phyloP scores from a whole-genome alignment of 2,329 filamentous ascomycete genomes.

The Neophaeococcomyces aloes region DNA sequence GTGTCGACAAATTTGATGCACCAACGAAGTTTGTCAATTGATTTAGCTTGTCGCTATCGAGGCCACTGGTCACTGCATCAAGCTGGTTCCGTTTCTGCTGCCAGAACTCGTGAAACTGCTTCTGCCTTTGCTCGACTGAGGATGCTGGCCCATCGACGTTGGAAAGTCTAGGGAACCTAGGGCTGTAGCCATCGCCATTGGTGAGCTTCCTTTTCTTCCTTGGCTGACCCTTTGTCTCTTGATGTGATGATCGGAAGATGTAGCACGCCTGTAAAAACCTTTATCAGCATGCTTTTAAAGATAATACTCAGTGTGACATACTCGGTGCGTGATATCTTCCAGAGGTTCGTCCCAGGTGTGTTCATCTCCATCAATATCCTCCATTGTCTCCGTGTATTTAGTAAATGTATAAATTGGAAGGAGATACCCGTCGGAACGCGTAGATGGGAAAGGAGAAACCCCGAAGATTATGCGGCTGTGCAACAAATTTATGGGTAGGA shows the following conservation, averaged over 20 bases:
- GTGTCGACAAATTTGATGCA: not conserved
- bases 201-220: constrained; percentile 49
- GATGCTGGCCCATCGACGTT: constrained; percentile 28
- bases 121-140: constrained; percentile 28
- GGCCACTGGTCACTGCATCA: constrained; percentile 30
- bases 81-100: constrained; percentile 30
- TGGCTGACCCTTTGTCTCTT: constrained; percentile 31
- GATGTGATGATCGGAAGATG: constrained; percentile 15
- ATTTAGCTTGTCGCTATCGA: constrained; percentile 31
- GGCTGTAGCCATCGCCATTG: not conserved
- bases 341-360: not conserved
- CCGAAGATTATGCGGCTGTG: no score
- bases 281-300: not conserved
- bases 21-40: constrained; percentile 22
- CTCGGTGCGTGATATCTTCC: constrained; percentile 9
- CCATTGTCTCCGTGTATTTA: not conserved
- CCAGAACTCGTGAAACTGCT: constrained; percentile 32
- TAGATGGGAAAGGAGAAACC: no score
- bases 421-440: no score
- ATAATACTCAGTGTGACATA: not conserved
- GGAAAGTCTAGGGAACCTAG: constrained; percentile 30
- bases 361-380: constrained; percentile 4
- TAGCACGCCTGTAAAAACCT: constrained; percentile 18
- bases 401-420: no score
- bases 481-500: no score